Base-by-base conservation (phyloP, 345 rosid genomes). In the Conringia planisiliqua region DNA sequence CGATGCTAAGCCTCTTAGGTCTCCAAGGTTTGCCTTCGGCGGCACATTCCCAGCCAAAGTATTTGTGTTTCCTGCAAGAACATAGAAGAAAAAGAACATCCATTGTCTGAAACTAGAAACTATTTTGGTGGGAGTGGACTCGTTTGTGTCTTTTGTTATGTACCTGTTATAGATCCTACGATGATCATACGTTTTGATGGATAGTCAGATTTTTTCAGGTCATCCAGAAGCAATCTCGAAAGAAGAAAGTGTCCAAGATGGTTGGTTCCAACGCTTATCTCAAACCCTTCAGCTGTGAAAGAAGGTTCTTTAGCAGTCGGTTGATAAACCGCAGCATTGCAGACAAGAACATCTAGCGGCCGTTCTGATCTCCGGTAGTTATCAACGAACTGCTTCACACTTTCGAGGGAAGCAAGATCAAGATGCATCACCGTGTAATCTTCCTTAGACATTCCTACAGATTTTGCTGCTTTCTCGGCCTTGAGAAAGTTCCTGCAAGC, bases 41-140 rank as follows among this genome's bases (percentile, higher is more conserved):
- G 99, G 99, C n/a, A 95, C 96, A 77, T 95, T 95, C 3, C 97
- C 97, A 4, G 97, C 99, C 90, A 95, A 81, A 2, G 99, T 95
- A 74, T 95, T 92, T 4, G 99, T 90, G 83, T 95, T 95, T 40
- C 99, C 99, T 91, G 11, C 36, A 32, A 22, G 10, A 39, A 62
- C 62, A 77, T 46, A 70, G 64, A 36, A 27, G 2, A 32, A 42
- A 4, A 60, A 26, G 9, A 48, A 46, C 40, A 57, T 40, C 68
- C 8, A 60, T 7, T 40, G 48, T 60, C 29, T 68, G 46, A 56
- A 30, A 55, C 30, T 12, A 69, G 68, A 11, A 47, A 16, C 59
- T 16, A 27, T 40, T 14, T 62, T 32, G 8, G 18, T 40, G 8
- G 2, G 11, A 42, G 16, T 24, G 1, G 33, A 16, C 11, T 58